Evolutionary conservation across 140 eudicot genomes (phyloP), one percentile per base, ranked within the genome.

Genomic region (Senecio squalidus): DNA sequence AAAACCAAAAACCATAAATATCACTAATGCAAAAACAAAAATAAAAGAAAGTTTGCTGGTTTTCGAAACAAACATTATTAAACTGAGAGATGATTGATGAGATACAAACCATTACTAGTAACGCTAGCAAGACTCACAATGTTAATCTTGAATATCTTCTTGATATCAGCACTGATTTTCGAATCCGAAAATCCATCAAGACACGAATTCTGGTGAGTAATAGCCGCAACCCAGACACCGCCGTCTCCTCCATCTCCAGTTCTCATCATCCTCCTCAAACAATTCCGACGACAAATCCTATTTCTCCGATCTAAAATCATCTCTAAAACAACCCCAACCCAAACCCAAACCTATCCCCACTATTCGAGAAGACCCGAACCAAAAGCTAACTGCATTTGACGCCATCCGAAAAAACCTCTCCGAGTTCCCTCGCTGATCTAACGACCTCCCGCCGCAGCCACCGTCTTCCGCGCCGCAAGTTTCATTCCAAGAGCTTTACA

Each of bases 361-460:
- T 9, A 40, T 72, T n/a, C n/a, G n/a, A n/a, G n/a, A n/a, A n/a
- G n/a, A n/a, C n/a, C n/a, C n/a, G n/a, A n/a, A n/a, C 18, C 50
- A 66, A 3, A 83, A 72, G 21, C 25, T 17, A 6, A 21, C 44
- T 18, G 55, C 83, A 1, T 2, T 47, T 0, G 81, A 66, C 0
- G 81, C 76, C 14, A 79, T 88, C 52, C 79, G 76, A 17, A 82
- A 60, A 17, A 78, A 65, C 33, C 70, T 88, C 39, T 70, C 81
- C 41, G 80, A 68, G 62, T 83, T 55, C 55, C 89, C 73, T 24
- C 73, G 64, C 29, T 72, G 60, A 15, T 5, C 84, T 20, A n/a
- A 81, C 44, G 56, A 39, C 40, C 8, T n/a, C 9, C 39, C 39
- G 0, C 75, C 78, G 13, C 76, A 61, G 11, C 40, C 67, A 4